These are phyloP conservation scores for Pyrrhoderma lamaoense DNA, from an alignment of 1,284 basidiomycete genomes.

Conservation along the genomic window DNA sequence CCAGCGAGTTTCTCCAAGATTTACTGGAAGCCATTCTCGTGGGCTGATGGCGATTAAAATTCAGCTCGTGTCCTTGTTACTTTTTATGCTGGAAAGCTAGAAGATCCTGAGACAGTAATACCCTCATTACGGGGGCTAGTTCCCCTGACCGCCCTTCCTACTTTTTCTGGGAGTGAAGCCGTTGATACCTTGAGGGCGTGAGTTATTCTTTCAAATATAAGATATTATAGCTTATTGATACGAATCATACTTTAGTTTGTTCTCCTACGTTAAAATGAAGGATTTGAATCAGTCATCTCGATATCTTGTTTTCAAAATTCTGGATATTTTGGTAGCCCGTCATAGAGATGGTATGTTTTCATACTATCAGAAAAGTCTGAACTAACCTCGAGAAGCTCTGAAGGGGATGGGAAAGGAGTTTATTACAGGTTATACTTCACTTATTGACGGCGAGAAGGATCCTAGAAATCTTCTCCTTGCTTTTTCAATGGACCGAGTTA, in stretches of 20 bases:
- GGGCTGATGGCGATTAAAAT: neutral
- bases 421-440: constrained; percentile 65
- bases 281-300: constrained; percentile 78
- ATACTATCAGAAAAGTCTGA: neutral
- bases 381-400: constrained; percentile 40
- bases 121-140: constrained; percentile 71
- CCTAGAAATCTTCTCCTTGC: constrained; percentile 89
- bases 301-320: constrained; percentile 73
- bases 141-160: constrained; percentile 57
- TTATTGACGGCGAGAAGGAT: constrained; percentile 96
- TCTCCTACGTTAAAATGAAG: constrained; percentile 75
- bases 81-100: constrained; percentile 85
- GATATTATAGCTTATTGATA: neutral
- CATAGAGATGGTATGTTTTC: constrained; percentile 55
- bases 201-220: constrained; percentile 23
- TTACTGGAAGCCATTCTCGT: neutral
- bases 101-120: constrained; percentile 76
- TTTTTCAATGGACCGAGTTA: constrained; percentile 81
- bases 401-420: constrained; percentile 70
- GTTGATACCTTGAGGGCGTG: constrained; percentile 64
- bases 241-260: constrained; percentile 44
- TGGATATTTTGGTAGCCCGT: constrained; percentile 73
- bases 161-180: constrained; percentile 68
- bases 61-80: constrained; percentile 73
- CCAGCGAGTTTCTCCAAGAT: constrained; percentile 46